These are phyloP conservation scores for Stereocaulon alpinum DNA, from an alignment of 495 filamentous ascomycete species.

Conservation along the genomic window DNA sequence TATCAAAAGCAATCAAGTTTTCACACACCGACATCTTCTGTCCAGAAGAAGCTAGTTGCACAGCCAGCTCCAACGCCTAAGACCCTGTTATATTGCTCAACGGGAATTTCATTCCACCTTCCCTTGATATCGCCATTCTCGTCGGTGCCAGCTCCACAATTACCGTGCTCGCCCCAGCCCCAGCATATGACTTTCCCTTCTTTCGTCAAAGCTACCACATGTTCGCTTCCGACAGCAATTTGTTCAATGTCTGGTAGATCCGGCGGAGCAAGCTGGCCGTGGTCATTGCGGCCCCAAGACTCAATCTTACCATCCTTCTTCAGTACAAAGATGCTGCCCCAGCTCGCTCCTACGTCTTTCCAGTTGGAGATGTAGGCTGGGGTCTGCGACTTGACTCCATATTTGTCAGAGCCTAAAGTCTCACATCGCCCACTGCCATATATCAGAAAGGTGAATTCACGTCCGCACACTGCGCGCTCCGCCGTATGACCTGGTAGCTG, in stretches of 20 bases:
- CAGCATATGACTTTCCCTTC: constrained; percentile 57
- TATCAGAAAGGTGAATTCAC: constrained; percentile 69
- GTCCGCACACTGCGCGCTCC: constrained; percentile 56
- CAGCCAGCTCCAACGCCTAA: constrained; percentile 66
- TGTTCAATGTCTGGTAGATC: constrained; percentile 39
- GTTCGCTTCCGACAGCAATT: constrained; percentile 80
- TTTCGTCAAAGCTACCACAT: constrained; percentile 58
- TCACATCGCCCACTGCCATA: constrained; percentile 46
- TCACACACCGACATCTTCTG: neutral
- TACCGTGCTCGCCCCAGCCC: constrained; percentile 98
- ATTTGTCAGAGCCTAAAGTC: constrained; percentile 63
- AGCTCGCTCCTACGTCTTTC: constrained; percentile 60
- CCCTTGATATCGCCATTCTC: constrained; percentile 54
- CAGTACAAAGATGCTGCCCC: constrained; percentile 70
- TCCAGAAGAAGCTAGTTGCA: constrained; percentile 62
- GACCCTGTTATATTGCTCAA: constrained; percentile 32
- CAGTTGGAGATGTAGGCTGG: constrained; percentile 31
- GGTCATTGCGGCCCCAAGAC: constrained; percentile 73
- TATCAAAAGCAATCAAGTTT: neutral
- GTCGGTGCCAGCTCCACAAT: constrained; percentile 65
- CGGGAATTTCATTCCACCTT: constrained; percentile 49
- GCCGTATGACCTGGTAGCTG: constrained; percentile 38
- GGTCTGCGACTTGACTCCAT: constrained; percentile 41
- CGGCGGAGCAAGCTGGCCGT: constrained; percentile 62
- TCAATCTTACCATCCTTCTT: constrained; percentile 42